A percentile compares a stretch with the other conserved stretches of the same genome.
phyloP scores from a whole-genome alignment of 352 stramenopile genomes.

The Pythium insidiosum region DNA sequence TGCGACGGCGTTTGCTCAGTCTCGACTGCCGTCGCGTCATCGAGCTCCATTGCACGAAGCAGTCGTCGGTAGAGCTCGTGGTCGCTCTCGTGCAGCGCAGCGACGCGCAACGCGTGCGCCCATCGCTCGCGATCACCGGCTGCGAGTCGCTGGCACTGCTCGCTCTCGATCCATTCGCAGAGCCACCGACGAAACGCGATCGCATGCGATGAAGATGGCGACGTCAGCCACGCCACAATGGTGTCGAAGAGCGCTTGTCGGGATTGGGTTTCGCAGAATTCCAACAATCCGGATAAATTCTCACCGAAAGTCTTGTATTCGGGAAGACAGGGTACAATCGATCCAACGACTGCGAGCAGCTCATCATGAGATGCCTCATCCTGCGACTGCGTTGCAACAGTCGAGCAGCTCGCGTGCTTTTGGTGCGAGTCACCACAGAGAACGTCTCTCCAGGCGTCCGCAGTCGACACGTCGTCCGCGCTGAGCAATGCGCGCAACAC shows the following conservation, averaged over 20 bases:
- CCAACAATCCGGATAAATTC: constrained; percentile 24
- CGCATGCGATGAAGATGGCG: not conserved
- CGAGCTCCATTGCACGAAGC: constrained; percentile 16
- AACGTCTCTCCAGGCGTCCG: constrained; percentile 1
- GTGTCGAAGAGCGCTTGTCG: constrained; percentile 3
- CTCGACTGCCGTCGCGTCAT: not conserved
- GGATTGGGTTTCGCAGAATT: constrained; percentile 19
- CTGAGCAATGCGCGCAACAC: constrained; percentile 7
- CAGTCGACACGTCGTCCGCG: not conserved
- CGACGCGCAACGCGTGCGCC: constrained; percentile 25
- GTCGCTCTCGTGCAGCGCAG: constrained; percentile 21
- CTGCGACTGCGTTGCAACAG: too few relatives aligned
- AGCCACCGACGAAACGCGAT: constrained; percentile 31
- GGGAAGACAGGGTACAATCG: constrained; percentile 31
- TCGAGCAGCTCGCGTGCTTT: too few relatives aligned
- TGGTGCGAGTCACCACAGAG: too few relatives aligned
- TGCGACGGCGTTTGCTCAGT: not conserved
- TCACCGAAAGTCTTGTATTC: constrained; percentile 29
- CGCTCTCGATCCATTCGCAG: constrained; percentile 16
- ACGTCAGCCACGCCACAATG: constrained; percentile 3
- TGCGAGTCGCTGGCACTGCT: not conserved
- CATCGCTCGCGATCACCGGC: constrained; percentile 21
- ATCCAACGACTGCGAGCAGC: constrained; percentile 16
- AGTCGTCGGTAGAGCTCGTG: constrained; percentile 16
- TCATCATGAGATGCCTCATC: too few relatives aligned